These are phyloP conservation scores for Stylonectria norvegica DNA, from an alignment of 2,329 filamentous ascomycete genomes.

Conservation along the genomic window DNA sequence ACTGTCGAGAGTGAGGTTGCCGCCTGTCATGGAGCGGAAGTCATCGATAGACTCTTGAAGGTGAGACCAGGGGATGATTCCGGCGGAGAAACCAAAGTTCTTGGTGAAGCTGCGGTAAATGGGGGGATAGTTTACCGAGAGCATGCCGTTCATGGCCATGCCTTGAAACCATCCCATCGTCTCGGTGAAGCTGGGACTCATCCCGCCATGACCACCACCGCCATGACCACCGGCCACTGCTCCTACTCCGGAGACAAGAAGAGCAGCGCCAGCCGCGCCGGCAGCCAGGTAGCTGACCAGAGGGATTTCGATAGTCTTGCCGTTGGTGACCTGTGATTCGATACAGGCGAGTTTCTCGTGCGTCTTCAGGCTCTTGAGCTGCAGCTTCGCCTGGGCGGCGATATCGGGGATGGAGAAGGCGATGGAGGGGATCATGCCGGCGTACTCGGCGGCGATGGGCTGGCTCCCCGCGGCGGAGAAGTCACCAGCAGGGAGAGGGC, in stretches of 20 bases:
- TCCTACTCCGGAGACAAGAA: constrained; percentile 69
- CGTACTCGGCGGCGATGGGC: constrained; percentile 66
- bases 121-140: constrained; percentile 81
- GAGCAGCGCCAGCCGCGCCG: constrained; percentile 79
- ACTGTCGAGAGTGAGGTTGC: constrained; percentile 79
- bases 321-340: constrained; percentile 76
- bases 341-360: constrained; percentile 74
- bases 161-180: constrained; percentile 88
- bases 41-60: constrained; percentile 80
- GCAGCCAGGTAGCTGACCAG: constrained; percentile 81
- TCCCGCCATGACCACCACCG: constrained; percentile 52
- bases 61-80: constrained; percentile 75
- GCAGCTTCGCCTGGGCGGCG: constrained; percentile 75
- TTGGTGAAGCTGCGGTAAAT: constrained; percentile 87
- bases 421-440: constrained; percentile 76
- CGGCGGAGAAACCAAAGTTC: constrained; percentile 91
- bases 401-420: constrained; percentile 91
- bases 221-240: constrained; percentile 61
- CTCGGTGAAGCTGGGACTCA: constrained; percentile 81
- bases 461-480: constrained; percentile 74
- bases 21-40: constrained; percentile 77
- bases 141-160: constrained; percentile 94
- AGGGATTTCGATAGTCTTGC: constrained; percentile 72
- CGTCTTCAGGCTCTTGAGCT: constrained; percentile 62
- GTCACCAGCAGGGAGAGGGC: constrained; percentile 73